Evolutionary conservation across 257 asterid genomes (phyloP).

Genomic region (Henckelia pumila): DNA sequence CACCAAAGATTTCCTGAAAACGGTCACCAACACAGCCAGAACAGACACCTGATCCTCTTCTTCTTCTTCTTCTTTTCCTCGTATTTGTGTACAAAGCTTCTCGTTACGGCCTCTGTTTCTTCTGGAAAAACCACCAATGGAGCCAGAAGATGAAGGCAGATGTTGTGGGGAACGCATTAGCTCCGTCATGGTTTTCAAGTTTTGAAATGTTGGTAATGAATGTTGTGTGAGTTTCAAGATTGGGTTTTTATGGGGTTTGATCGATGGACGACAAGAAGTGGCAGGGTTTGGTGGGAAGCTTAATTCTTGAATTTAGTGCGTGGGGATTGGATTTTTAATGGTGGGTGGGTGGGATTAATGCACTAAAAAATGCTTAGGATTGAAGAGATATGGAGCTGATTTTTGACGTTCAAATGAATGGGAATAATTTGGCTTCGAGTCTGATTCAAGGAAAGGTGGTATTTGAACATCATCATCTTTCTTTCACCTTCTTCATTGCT

Average conservation of each 20-base stretch:
- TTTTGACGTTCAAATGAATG: not conserved
- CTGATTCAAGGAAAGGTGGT: not conserved
- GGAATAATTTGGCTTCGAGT: not conserved
- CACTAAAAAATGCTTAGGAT: not conserved
- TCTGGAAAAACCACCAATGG: not conserved
- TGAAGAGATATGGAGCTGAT: not conserved
- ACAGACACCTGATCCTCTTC: constrained; percentile 16
- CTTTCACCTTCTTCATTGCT: not conserved
- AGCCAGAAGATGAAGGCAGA: not conserved
- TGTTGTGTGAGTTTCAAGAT: not conserved
- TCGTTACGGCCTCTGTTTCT: not conserved
- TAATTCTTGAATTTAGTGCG: not conserved
- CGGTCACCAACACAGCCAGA: constrained; percentile 13
- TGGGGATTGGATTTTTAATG: not conserved
- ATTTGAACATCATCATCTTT: not conserved
- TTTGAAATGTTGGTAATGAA: not conserved
- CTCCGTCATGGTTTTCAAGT: not conserved
- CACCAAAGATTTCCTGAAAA: constrained; percentile 20
- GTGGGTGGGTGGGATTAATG: not conserved
- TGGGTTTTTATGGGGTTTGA: not conserved
- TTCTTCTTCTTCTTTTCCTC: not conserved
- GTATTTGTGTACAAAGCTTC: not conserved
- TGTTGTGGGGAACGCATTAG: not conserved
- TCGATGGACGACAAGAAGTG: not conserved
- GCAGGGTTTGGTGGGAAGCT: not conserved